Percentiles rank a stretch among this genome's conserved stretches.
phyloP scores from a whole-genome alignment of 2,329 filamentous ascomycete genomes.

The Plectosphaerella cucumerina region DNA sequence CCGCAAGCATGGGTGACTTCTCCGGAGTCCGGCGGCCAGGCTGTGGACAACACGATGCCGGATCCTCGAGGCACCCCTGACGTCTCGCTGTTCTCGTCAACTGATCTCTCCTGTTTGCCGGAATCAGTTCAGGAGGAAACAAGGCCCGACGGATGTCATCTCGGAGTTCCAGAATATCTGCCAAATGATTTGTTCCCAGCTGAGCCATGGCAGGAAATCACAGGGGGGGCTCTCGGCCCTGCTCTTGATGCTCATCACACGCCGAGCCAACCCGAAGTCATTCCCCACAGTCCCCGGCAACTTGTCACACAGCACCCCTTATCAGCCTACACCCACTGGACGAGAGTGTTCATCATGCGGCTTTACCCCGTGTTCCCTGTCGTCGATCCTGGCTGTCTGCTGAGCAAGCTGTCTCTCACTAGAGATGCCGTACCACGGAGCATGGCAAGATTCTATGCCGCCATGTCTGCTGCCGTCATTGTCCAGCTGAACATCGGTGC shows the following conservation, averaged over 20 bases:
- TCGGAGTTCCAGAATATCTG: neutral
- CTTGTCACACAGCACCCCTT: neutral
- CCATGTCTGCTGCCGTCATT: conserved; percentile 14
- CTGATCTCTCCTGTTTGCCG: neutral
- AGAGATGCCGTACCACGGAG: neutral
- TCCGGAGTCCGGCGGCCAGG: neutral
- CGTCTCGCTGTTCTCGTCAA: neutral
- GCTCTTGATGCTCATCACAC: neutral
- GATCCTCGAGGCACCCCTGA: neutral
- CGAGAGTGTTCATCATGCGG: conserved; percentile 11
- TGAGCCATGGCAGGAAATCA: neutral
- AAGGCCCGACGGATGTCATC: neutral
- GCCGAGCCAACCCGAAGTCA: neutral
- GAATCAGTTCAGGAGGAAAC: neutral
- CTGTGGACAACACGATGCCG: neutral
- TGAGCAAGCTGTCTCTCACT: neutral
- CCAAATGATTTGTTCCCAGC: neutral
- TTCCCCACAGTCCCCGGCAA: neutral
- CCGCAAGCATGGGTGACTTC: neutral
- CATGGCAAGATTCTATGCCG: conserved; percentile 9
- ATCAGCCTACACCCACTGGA: conserved; percentile 1
- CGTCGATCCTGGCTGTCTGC: conserved; percentile 9
- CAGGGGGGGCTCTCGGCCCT: neutral
- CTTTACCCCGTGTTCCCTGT: conserved; percentile 17
- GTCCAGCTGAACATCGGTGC: conserved; percentile 12